phyloP scores from a whole-genome alignment of 202 grass and related monocot species.

The Zoysia matrella region DNA sequence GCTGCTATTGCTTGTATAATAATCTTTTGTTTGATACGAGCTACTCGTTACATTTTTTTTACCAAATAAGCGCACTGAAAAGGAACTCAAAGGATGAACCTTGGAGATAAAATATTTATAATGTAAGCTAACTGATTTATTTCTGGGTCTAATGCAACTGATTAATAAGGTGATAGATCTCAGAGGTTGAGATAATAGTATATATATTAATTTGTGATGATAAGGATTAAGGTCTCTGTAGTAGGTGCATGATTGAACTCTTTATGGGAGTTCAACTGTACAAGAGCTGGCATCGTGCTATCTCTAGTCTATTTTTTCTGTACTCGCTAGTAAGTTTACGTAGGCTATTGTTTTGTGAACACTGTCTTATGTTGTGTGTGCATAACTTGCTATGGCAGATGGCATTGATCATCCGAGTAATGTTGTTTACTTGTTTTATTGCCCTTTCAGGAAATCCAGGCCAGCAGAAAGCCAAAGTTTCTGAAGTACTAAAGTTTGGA shows the following conservation, averaged over 20 bases:
- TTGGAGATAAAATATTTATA: background rate
- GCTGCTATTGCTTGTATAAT: background rate
- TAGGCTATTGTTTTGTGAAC: background rate
- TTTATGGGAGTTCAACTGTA: background rate
- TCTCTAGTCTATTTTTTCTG: conserved; percentile 5
- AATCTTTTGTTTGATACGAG: background rate
- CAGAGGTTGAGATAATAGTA: background rate
- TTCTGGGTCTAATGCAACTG: background rate
- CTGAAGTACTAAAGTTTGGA: conserved; percentile 96
- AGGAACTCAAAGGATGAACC: background rate
- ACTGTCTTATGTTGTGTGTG: background rate
- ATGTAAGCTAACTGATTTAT: background rate
- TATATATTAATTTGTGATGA: background rate
- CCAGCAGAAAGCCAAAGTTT: conserved; percentile 87
- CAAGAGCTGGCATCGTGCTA: conserved; percentile 12
- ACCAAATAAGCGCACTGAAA: conserved; percentile 1
- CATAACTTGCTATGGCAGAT: background rate
- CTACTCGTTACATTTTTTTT: background rate
- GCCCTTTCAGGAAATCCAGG: conserved; percentile 83
- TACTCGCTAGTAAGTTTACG: background rate
- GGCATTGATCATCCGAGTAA: background rate
- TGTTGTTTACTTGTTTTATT: conserved; percentile 9
- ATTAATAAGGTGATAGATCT: background rate
- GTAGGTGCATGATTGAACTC: conserved; percentile 30
- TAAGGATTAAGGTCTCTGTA: background rate